These are phyloP conservation scores for Kuraishia floccosa DNA, from an alignment of 805 yeast species.

Conservation along the genomic window DNA sequence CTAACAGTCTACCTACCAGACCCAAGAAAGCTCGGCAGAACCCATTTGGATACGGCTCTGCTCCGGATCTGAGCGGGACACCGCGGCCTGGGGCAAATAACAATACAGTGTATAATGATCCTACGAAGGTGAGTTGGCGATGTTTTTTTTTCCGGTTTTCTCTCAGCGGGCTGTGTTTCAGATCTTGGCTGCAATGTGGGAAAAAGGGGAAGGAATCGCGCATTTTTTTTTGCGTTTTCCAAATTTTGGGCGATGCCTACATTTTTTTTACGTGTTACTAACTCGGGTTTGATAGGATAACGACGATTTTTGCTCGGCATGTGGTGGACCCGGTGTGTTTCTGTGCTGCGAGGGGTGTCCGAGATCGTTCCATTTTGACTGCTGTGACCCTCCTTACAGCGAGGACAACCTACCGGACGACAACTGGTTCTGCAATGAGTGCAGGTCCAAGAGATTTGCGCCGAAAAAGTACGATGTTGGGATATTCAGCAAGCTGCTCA, in stretches of 20 bases:
- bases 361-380: slow-evolving; percentile 79
- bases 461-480: slow-evolving; percentile 23
- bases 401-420: slow-evolving; percentile 71
- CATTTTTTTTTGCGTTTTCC: too few relatives aligned
- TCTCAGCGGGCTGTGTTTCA: too few relatives aligned
- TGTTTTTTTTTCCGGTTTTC: not conserved
- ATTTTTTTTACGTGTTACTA: too few relatives aligned
- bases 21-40: slow-evolving; percentile 10
- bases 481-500: slow-evolving; percentile 43
- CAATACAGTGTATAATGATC: slow-evolving; percentile 13
- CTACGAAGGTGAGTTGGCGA: slow-evolving; percentile 15
- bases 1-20: slow-evolving; percentile 1
- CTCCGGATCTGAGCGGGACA: slow-evolving; percentile 2
- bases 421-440: slow-evolving; percentile 81
- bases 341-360: slow-evolving; percentile 94
- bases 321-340: slow-evolving; percentile 83
- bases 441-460: slow-evolving; percentile 30
- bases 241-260: too few relatives aligned
- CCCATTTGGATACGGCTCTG: slow-evolving; percentile 30
- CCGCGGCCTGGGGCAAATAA: not conserved
- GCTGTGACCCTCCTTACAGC: slow-evolving; percentile 84
- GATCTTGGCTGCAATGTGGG: too few relatives aligned
- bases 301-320: slow-evolving; percentile 85
- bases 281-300: slow-evolving; percentile 23
- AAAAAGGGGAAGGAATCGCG: too few relatives aligned